phyloP scores from a whole-genome alignment of 176 grass and related monocot species.

The Dendrocalamus sinicus region DNA sequence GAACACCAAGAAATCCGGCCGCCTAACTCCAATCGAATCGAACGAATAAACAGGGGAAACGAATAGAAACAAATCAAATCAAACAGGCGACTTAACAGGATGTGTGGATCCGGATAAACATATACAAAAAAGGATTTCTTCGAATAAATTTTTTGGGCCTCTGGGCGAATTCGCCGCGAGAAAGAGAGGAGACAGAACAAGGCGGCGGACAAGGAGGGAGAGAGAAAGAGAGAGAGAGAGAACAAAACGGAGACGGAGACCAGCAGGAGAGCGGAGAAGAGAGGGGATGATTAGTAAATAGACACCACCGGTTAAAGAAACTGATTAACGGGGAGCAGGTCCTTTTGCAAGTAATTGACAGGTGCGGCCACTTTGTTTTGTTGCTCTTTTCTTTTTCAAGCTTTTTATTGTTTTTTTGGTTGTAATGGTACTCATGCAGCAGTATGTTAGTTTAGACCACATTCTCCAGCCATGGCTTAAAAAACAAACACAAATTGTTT shows the following conservation, averaged over 20 bases:
- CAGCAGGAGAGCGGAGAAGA: neutral
- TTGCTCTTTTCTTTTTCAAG: constrained; percentile 10
- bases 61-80: constrained; percentile 32
- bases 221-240: neutral
- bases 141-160: neutral
- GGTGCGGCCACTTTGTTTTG: neutral
- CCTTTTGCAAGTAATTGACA: constrained; percentile 19
- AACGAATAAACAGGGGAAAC: neutral
- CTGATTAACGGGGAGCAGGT: constrained; percentile 37
- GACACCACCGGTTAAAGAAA: constrained; percentile 20
- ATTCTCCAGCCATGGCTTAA: no score
- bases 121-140: constrained; percentile 34
- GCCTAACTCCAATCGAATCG: constrained; percentile 43
- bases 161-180: constrained; percentile 31
- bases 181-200: no score
- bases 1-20: constrained; percentile 38
- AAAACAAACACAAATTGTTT: no score
- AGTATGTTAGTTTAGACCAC: no score
- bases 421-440: neutral
- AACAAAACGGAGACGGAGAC: constrained; percentile 23
- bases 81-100: neutral
- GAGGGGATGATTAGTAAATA: constrained; percentile 44
- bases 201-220: neutral
- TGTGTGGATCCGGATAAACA: constrained; percentile 38
- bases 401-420: neutral